Conservation (phyloP, 1,139 yeast genomes). For the Yamadazyma triangularis region DNA sequence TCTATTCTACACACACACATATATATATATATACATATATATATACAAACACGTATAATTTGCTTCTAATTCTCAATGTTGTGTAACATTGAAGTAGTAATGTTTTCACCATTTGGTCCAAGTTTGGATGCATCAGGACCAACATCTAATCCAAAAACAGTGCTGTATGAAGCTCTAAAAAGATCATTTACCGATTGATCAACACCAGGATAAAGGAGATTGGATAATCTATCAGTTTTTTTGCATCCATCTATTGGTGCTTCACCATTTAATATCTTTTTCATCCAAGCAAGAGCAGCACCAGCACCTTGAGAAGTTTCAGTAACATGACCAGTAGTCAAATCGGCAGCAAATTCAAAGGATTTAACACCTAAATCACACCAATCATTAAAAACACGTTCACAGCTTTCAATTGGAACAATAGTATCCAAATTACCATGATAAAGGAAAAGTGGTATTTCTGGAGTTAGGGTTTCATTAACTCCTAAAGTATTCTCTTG, state of each 20-base stretch:
- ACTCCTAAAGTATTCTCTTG: conserved; percentile 14
- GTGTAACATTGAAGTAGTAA: too few relatives aligned
- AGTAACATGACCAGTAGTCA: conserved; percentile 9
- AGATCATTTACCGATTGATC: conserved; percentile 2
- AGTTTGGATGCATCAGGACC: conserved; percentile 14
- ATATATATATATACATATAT: too few relatives aligned
- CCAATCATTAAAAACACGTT: conserved; percentile 17
- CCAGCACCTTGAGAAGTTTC: conserved; percentile 11
- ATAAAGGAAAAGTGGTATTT: conserved; percentile 18
- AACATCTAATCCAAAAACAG: conserved; percentile 9
- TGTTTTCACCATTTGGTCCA: neutral
- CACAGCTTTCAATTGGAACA: conserved; percentile 15
- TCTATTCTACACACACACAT: too few relatives aligned
- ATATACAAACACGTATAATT: too few relatives aligned
- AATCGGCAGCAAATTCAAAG: conserved; percentile 9
- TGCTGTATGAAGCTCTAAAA: conserved; percentile 7
- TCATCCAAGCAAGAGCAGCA: conserved; percentile 14
- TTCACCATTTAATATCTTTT: conserved; percentile 7
- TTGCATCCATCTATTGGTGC: conserved; percentile 3
- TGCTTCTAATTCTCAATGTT: too few relatives aligned
- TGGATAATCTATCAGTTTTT: conserved; percentile 17
- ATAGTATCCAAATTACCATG: conserved; percentile 17
- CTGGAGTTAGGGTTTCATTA: conserved; percentile 8
- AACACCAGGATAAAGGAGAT: conserved; percentile 21
- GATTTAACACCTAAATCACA: conserved; percentile 14